Evolutionary conservation across 768 basidiomycete species (phyloP), one percentile per base, ranked within the genome.

Genomic region (Lactifluus pinguis): DNA sequence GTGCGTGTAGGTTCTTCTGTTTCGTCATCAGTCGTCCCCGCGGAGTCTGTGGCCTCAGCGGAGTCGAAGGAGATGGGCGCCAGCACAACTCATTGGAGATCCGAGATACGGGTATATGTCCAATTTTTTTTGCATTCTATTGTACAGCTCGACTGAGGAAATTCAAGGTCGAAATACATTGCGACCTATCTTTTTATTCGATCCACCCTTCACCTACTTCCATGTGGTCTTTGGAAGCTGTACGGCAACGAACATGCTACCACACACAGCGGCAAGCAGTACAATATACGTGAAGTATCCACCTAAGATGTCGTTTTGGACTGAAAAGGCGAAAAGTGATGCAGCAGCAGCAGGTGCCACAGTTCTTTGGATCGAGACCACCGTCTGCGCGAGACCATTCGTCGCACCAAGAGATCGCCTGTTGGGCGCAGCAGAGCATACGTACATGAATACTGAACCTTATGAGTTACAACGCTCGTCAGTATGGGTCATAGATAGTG

Each of bases 391-490:
- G 21, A 74, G 53, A 56, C 87, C 87, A 62, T 88, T 88, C 19
- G 83, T 86, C 2, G 85, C 80, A 13, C 87, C 87, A 5, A 88
- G 76, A 8, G 83, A 81, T 11, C 81, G 79, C 34, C 77, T 77
- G 57, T 84, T 85, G 2, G 87, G 86, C 0, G 87, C 75, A 8
- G 86, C 76, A 6, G 80, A 80, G 6, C 80, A 76, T 57, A 89
- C 83, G 63, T 82, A 86, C 59, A 89, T 86, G 69, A 86, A 87
- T 19, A 87, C 71, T 50, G 84, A 81, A 32, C 85, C 87, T 87
- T 55, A 11, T 8, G 5, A 50, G 10, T 80, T 11, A 5, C 25
- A 15, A n/a, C 21, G 4, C 6, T 42, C 11, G 1, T 58, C 49
- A 52, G 42, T 11, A 38, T 21, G 34, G 6, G 14, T 34, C 7